Percentiles rank a stretch among this genome's conserved stretches.
Evolutionary conservation across 176 grass and related monocot genomes (phyloP).

Genomic region (Themeda triandra): DNA sequence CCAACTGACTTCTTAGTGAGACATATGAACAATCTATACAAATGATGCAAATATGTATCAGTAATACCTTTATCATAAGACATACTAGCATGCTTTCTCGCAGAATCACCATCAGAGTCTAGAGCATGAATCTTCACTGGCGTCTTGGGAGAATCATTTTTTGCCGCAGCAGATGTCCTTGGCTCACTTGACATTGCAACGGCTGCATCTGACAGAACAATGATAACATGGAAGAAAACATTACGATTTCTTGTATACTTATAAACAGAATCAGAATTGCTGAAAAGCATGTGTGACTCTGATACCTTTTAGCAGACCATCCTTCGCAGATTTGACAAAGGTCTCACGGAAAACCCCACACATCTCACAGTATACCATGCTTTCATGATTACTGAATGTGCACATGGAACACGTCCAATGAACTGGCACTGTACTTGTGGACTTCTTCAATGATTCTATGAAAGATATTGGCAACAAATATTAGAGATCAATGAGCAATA

Average conservation of each 20-base stretch:
- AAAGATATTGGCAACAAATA: slow-evolving; percentile 19
- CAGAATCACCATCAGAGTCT: slow-evolving; percentile 6
- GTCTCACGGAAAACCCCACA: slow-evolving; percentile 83
- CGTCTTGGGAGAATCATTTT: slow-evolving; percentile 44
- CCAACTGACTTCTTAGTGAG: slow-evolving; percentile 1
- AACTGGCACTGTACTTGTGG: slow-evolving; percentile 33
- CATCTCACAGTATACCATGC: slow-evolving; percentile 70
- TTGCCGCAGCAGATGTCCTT: slow-evolving; percentile 27
- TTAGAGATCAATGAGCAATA: slow-evolving; percentile 29
- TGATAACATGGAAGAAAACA: slow-evolving; percentile 29
- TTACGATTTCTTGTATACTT: not conserved
- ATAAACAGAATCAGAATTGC: slow-evolving; percentile 14
- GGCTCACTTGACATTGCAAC: slow-evolving; percentile 37
- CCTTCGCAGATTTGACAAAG: slow-evolving; percentile 71
- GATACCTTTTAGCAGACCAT: slow-evolving; percentile 56
- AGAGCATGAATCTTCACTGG: slow-evolving; percentile 16
- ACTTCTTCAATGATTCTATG: slow-evolving; percentile 41
- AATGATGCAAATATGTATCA: slow-evolving; percentile 15
- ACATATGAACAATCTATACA: slow-evolving; percentile 21
- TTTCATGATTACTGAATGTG: slow-evolving; percentile 71
- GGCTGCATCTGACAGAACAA: slow-evolving; percentile 34
- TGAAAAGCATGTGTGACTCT: slow-evolving; percentile 13
- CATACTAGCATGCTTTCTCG: slow-evolving; percentile 33
- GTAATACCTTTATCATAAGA: slow-evolving; percentile 61
- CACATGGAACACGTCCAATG: slow-evolving; percentile 88